These are phyloP conservation scores for Thoreauomyces humboldtii DNA, from an alignment of 192 early-diverging fungal species.

Conservation along the genomic window DNA sequence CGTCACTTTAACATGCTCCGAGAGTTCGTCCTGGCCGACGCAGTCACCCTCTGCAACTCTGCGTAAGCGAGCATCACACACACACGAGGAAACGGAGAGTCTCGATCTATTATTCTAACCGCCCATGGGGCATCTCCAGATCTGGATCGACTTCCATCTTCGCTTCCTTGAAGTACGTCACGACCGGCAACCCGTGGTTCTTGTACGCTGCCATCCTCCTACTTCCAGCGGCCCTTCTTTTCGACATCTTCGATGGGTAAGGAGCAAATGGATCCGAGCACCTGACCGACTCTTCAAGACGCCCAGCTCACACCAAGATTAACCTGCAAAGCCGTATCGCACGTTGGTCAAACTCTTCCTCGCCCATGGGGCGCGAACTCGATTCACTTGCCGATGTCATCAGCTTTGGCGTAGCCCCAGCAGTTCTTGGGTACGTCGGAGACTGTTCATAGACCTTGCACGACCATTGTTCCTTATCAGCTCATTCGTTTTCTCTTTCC, in stretches of 20 bases:
- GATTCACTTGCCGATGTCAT: conserved; percentile 88
- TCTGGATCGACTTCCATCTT: conserved; percentile 65
- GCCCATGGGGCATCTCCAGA: conserved; percentile 50
- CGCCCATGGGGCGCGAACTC: conserved; percentile 82
- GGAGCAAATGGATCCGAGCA: too few relatives aligned
- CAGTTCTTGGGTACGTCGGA: conserved; percentile 57
- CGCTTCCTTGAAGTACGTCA: conserved; percentile 36
- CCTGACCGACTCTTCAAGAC: too few relatives aligned
- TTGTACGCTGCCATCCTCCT: conserved; percentile 33
- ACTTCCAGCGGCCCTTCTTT: conserved; percentile 33
- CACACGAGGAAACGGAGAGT: neutral
- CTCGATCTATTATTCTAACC: neutral
- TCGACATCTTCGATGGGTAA: conserved; percentile 39
- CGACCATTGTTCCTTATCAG: neutral
- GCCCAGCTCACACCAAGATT: too few relatives aligned
- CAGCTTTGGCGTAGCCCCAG: conserved; percentile 77
- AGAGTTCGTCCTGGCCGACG: conserved; percentile 75
- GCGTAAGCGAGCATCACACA: conserved; percentile 51
- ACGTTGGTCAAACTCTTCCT: conserved; percentile 72
- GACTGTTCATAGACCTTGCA: neutral
- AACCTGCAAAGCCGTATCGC: conserved; percentile 61
- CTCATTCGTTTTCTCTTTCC: neutral
- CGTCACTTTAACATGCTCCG: conserved; percentile 26
- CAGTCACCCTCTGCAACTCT: conserved; percentile 83
- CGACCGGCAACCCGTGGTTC: conserved; percentile 31